Conservation (phyloP, 1,284 basidiomycete species). For the Malassezia psittaci region DNA sequence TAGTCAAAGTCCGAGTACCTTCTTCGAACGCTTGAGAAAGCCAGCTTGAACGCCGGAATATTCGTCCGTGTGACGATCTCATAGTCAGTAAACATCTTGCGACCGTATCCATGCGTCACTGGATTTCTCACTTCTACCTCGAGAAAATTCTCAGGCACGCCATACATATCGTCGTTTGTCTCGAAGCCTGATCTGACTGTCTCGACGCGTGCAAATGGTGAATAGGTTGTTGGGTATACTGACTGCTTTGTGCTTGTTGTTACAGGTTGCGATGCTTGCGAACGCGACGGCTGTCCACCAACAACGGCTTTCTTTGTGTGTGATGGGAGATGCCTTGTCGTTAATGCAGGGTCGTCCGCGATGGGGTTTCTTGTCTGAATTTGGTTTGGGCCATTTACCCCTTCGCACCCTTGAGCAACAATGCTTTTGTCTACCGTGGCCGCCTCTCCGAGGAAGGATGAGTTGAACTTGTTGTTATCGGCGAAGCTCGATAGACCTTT, state of each 20-base stretch:
- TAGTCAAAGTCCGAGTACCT: conserved; percentile 98
- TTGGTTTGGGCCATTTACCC: too few relatives aligned
- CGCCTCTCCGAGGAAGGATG: too few relatives aligned
- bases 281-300: not conserved
- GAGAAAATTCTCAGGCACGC: conserved; percentile 74
- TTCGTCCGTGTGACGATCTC: conserved; percentile 98
- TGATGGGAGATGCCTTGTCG: too few relatives aligned
- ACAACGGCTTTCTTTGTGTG: too few relatives aligned
- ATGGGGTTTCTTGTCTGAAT: too few relatives aligned
- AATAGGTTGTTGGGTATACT: conserved; percentile 28
- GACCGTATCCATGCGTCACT: conserved; percentile 66
- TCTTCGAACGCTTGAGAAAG: conserved; percentile 82
- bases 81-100: conserved; percentile 99
- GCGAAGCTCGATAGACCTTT: too few relatives aligned
- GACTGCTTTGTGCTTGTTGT: conserved; percentile 4
- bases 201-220: conserved; percentile 44
- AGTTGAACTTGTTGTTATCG: too few relatives aligned
- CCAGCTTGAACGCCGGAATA: conserved; percentile 94
- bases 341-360: too few relatives aligned
- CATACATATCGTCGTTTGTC: conserved; percentile 85
- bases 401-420: too few relatives aligned
- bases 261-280: not conserved
- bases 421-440: too few relatives aligned
- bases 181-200: conserved; percentile 28
- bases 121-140: conserved; percentile 97